Evolutionary conservation across 768 basidiomycete genomes (phyloP), one percentile per base, ranked within the genome.

Genomic region (Punctularia strigosozonata): DNA sequence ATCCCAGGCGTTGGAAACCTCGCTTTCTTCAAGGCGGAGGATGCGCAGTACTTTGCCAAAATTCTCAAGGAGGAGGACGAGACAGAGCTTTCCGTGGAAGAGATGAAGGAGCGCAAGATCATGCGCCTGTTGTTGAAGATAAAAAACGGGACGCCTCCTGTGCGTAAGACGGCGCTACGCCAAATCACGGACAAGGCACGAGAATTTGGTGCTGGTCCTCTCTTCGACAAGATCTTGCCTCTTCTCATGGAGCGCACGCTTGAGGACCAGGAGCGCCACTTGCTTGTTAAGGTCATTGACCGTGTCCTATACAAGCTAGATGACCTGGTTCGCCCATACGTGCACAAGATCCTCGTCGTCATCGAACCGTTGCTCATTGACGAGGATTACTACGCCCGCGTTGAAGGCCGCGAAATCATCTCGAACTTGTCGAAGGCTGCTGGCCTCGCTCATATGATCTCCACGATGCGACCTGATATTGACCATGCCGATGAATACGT

Each of bases 401-500:
- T 97, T 31, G 95, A 98, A 64, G 95, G 95, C 47, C 89, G 94
- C 24, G 95, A 99, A 66, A 98, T 99, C 57, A 99, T 98, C 49
- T 94, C 89, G 50, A 99, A 98, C 59, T 67, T 98, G 30, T 94
- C 95, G 21, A 99, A 98, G 61, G 95, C 95, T 8, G 94, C 92
- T 22, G 95, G 95, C 61, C 80, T 99, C 19, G 94, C 95, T 2
- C 95, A 99, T 63, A 98, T 99, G 95, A 99, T 99, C 51, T 99
- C 95, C 25, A 99, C 94, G 15, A 98, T 99, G 94, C 84, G 94
- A 50, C 94, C 95, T 3, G 94, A 99, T 69, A 98, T 98, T 45
- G 94, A 99, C 60, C 94, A 98, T 50, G 91, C 95, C 31, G 94
- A 99, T 55, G 95, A 99, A 61, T 98, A 99, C 48, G 94, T 98